Conservation (phyloP, 2,329 filamentous ascomycete species). For the Fusarium nisikadoi region DNA sequence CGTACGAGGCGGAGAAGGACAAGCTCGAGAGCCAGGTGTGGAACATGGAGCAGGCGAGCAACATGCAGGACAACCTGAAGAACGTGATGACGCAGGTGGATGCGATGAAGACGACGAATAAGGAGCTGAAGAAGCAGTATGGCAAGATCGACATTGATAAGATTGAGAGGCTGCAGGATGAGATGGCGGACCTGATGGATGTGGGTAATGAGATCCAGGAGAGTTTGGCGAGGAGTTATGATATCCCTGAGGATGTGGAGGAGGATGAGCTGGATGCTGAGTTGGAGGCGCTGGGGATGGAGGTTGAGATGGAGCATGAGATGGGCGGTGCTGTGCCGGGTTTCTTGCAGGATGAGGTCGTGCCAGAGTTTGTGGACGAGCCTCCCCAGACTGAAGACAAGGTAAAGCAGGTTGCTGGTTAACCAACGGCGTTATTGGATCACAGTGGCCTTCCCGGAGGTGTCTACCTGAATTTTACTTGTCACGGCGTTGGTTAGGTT, state of each 20-base stretch:
- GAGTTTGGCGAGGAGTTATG: slow-evolving; percentile 88
- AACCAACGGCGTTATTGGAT: slow-evolving; percentile 1
- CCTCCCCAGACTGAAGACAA: slow-evolving; percentile 78
- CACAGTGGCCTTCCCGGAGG: background rate
- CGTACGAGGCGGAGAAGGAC: slow-evolving; percentile 93
- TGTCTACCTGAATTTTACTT: background rate
- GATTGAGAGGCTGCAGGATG: slow-evolving; percentile 97
- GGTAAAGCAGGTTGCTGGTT: slow-evolving; percentile 82
- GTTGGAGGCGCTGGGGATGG: slow-evolving; percentile 91
- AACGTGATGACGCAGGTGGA: slow-evolving; percentile 99
- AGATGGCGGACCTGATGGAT: slow-evolving; percentile 98
- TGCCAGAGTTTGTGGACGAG: slow-evolving; percentile 92
- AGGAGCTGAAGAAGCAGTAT: slow-evolving; percentile 91
- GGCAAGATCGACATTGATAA: slow-evolving; percentile 97
- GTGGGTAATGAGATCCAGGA: slow-evolving; percentile 99
- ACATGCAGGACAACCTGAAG: slow-evolving; percentile 98
- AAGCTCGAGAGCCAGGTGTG: slow-evolving; percentile 94
- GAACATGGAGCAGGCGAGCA: slow-evolving; percentile 99
- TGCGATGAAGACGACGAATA: slow-evolving; percentile 96
- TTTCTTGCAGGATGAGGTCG: slow-evolving; percentile 89
- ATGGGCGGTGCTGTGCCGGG: slow-evolving; percentile 76
- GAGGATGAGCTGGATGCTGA: slow-evolving; percentile 97
- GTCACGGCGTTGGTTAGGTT: slow-evolving; percentile 41
- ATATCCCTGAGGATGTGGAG: slow-evolving; percentile 96
- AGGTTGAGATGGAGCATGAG: slow-evolving; percentile 86